A percentile compares a stretch with the other conserved stretches of the same genome.
Conservation (phyloP, 495 filamentous ascomycete species). For the Penicilliopsis zonata region DNA sequence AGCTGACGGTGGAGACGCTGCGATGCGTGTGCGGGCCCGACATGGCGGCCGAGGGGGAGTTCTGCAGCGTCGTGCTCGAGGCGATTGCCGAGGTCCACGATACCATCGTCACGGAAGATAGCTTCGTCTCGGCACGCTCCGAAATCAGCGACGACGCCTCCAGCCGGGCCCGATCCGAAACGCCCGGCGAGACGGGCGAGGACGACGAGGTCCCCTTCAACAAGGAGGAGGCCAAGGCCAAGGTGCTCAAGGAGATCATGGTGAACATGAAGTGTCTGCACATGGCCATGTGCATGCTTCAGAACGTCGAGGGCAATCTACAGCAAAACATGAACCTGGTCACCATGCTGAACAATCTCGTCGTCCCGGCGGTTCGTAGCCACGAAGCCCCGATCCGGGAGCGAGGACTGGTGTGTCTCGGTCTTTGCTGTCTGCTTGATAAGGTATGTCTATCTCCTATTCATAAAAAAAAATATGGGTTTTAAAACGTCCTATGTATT, state of each 20-base stretch:
- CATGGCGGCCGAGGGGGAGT: conserved; percentile 74
- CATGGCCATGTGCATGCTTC: conserved; percentile 93
- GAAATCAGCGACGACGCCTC: conserved; percentile 57
- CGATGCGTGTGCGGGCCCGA: conserved; percentile 69
- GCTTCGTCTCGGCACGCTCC: conserved; percentile 82
- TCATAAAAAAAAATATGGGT: too few relatives aligned
- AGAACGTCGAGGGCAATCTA: conserved; percentile 74
- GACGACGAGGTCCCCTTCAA: conserved; percentile 37
- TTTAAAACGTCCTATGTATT: too few relatives aligned
- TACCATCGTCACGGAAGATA: conserved; percentile 68
- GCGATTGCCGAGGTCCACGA: conserved; percentile 94
- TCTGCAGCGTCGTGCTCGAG: conserved; percentile 85
- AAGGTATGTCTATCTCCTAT: conserved; percentile 36
- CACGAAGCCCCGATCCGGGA: conserved; percentile 91
- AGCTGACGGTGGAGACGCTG: conserved; percentile 73
- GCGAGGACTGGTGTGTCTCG: conserved; percentile 76
- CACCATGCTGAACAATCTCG: conserved; percentile 90
- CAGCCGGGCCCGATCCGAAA: conserved; percentile 28
- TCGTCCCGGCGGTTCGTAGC: conserved; percentile 86
- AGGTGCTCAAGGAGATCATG: conserved; percentile 78
- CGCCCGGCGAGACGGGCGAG: conserved; percentile 32
- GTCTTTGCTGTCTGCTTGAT: conserved; percentile 83
- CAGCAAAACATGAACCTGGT: conserved; percentile 81
- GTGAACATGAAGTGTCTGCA: conserved; percentile 98
- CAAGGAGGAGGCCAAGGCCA: conserved; percentile 66